Percentiles rank a stretch among this genome's conserved stretches.
phyloP scores from a whole-genome alignment of 208 protist genomes.

The Kentomonas sorsogonicus region DNA sequence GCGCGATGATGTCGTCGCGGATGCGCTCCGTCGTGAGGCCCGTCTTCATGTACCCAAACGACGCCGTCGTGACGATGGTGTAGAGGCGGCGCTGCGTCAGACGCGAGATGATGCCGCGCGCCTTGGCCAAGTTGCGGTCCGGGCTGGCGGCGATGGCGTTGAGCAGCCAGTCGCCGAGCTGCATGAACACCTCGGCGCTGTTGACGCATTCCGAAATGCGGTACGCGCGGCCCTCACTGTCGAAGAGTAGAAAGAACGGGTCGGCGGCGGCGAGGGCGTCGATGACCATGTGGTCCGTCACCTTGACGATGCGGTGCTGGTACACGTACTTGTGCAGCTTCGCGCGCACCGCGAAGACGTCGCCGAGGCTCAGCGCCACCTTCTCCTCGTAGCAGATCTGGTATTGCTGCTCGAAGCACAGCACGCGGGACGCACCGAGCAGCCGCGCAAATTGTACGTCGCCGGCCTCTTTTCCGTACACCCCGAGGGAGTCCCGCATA shows the following conservation, averaged over 20 bases:
- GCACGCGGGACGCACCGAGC: constrained; percentile 68
- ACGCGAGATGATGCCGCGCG: constrained; percentile 35
- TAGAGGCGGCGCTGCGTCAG: constrained; percentile 50
- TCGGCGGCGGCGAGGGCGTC: constrained; percentile 84
- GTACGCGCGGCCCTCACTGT: constrained; percentile 26
- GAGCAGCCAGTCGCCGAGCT: constrained; percentile 86
- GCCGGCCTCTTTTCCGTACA: constrained; percentile 79
- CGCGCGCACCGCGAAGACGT: constrained; percentile 95
- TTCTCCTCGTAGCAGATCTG: constrained; percentile 80
- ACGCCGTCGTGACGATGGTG: constrained; percentile 30
- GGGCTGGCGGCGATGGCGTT: constrained; percentile 57
- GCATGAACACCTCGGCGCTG: constrained; percentile 52
- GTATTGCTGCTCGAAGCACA: constrained; percentile 68
- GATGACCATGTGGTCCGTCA: constrained; percentile 92
- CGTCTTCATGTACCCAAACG: constrained; percentile 14
- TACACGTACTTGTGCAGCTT: constrained; percentile 96
- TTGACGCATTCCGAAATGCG: constrained; percentile 48
- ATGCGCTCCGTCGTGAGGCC: constrained; percentile 1
- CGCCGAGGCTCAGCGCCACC: constrained; percentile 83
- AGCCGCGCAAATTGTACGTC: constrained; percentile 83
- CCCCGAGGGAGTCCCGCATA: constrained; percentile 89
- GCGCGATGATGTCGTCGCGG: constrained; percentile 18
- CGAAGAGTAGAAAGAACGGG: constrained; percentile 45
- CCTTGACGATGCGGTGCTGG: constrained; percentile 91
- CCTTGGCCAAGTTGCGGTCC: constrained; percentile 17